These are phyloP conservation scores for Collybia nuda DNA, from an alignment of 768 basidiomycete species.

Conservation along the genomic window DNA sequence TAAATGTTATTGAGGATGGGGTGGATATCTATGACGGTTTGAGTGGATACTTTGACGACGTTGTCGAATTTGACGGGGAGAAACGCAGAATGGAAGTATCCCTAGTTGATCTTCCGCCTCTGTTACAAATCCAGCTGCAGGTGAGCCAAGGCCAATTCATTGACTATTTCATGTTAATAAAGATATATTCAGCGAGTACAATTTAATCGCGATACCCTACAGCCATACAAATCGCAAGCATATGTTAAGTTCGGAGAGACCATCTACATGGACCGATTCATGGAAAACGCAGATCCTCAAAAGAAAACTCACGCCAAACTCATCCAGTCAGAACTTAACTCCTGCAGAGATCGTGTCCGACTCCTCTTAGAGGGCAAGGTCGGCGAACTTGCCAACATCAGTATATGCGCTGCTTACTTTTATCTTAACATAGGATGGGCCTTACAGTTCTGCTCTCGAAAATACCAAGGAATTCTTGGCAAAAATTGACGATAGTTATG, in stretches of 20 bases:
- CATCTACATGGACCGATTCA: slow-evolving; percentile 89
- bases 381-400: slow-evolving; percentile 9
- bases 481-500: slow-evolving; percentile 38
- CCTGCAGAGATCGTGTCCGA: slow-evolving; percentile 66
- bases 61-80: slow-evolving; percentile 84
- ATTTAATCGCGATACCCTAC: slow-evolving; percentile 89
- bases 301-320: slow-evolving; percentile 72
- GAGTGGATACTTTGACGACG: slow-evolving; percentile 86
- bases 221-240: slow-evolving; percentile 94
- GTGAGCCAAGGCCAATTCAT: slow-evolving; percentile 36
- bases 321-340: slow-evolving; percentile 65
- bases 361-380: slow-evolving; percentile 75
- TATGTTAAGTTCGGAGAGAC: slow-evolving; percentile 90
- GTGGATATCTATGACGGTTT: slow-evolving; percentile 94
- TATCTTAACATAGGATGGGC: slow-evolving; percentile 46
- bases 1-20: slow-evolving; percentile 88
- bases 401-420: neutral
- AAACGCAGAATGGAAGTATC: slow-evolving; percentile 88
- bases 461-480: slow-evolving; percentile 58
- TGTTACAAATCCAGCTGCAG: slow-evolving; percentile 95
- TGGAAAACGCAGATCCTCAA: slow-evolving; percentile 68
- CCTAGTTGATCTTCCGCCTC: slow-evolving; percentile 81
- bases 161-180: neutral
- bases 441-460: slow-evolving; percentile 56
- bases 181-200: slow-evolving; percentile 74